Percentiles rank a stretch among this genome's conserved stretches.
phyloP scores from a whole-genome alignment of 2,329 filamentous ascomycete genomes.

The Aspergillus niger region DNA sequence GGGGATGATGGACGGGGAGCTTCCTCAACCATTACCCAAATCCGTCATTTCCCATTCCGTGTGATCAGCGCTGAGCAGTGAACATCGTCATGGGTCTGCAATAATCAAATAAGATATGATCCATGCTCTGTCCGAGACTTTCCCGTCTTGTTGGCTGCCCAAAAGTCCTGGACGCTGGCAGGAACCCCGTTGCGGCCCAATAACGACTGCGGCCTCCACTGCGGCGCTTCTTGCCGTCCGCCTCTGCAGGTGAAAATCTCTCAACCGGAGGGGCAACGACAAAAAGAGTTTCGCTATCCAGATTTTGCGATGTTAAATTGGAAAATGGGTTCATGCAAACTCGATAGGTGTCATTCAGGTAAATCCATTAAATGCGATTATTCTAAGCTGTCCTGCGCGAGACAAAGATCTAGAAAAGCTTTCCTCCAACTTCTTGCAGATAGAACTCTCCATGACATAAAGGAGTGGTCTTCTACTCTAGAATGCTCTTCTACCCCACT shows the following conservation, averaged over 20 bases:
- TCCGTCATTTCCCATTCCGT: neutral
- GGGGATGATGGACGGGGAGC: neutral
- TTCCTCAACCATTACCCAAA: neutral
- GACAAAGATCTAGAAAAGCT: neutral
- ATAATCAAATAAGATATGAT: neutral
- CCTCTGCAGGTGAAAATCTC: slow-evolving; percentile 14
- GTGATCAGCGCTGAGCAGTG: neutral
- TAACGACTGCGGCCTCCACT: slow-evolving; percentile 17
- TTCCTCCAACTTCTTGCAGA: neutral
- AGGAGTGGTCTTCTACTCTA: neutral
- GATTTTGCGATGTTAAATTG: neutral
- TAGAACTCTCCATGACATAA: neutral
- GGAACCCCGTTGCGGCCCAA: slow-evolving; percentile 21
- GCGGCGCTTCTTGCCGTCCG: slow-evolving; percentile 9
- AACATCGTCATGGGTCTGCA: slow-evolving; percentile 4
- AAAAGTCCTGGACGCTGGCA: slow-evolving; percentile 15
- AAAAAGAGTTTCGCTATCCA: slow-evolving; percentile 4
- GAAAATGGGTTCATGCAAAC: neutral
- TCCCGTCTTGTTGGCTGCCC: slow-evolving; percentile 19
- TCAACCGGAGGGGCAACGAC: slow-evolving; percentile 10
- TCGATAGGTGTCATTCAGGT: neutral
- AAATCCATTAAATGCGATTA: neutral
- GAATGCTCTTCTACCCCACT: slow-evolving; percentile 4
- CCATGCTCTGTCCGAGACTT: slow-evolving; percentile 10
- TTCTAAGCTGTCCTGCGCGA: neutral